A percentile compares a stretch with the other conserved stretches of the same genome.
Conservation (phyloP, 1,139 yeast genomes). For the Nakaseomyces uthaithaninus region DNA sequence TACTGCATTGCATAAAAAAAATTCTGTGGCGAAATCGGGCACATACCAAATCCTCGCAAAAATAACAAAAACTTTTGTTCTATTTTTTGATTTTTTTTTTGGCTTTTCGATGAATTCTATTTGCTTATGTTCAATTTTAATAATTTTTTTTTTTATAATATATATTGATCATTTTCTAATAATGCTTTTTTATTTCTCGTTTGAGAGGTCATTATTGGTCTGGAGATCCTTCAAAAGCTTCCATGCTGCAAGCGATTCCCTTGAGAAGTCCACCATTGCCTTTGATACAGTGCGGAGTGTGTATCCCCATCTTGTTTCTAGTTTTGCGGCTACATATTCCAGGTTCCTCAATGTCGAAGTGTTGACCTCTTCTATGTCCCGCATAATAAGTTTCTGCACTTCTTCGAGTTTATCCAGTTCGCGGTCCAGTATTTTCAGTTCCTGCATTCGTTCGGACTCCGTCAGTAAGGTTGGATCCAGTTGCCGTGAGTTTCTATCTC, state of each 20-base stretch:
- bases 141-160: too few relatives aligned
- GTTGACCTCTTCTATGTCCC: constrained; percentile 33
- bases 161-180: too few relatives aligned
- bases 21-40: too few relatives aligned
- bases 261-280: constrained; percentile 25
- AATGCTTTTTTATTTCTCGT: constrained; percentile 8
- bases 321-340: constrained; percentile 21
- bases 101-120: too few relatives aligned
- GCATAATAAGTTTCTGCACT: constrained; percentile 32
- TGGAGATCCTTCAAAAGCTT: constrained; percentile 12
- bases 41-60: too few relatives aligned
- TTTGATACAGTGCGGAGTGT: constrained; percentile 28
- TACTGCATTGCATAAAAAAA: too few relatives aligned
- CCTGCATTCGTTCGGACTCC: constrained; percentile 31
- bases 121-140: too few relatives aligned
- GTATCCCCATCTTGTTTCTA: constrained; percentile 23
- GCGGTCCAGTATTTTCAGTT: constrained; percentile 25
- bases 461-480: constrained; percentile 29
- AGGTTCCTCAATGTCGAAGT: constrained; percentile 26
- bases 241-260: constrained; percentile 34
- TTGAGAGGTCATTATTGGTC: constrained; percentile 8
- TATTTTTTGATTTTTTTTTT: too few relatives aligned
- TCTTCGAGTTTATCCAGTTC: constrained; percentile 35
- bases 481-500: constrained; percentile 9
- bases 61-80: too few relatives aligned